Conservation (phyloP, 2,329 filamentous ascomycete species). For the Monilinia laxa region DNA sequence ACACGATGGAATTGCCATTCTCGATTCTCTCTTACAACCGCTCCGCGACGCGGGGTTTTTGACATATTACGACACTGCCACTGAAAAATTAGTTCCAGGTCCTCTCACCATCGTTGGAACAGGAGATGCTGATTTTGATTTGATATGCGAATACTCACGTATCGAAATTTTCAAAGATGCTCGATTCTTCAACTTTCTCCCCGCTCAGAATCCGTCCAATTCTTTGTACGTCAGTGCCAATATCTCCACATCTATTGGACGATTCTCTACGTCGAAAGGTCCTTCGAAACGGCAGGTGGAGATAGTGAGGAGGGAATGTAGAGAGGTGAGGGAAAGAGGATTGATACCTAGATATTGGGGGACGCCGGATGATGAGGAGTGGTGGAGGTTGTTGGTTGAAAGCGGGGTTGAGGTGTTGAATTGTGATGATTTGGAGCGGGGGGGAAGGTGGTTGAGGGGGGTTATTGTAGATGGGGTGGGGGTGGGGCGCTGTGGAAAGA, state of each 20-base stretch:
- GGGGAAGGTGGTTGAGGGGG: not conserved
- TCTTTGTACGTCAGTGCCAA: slow-evolving; percentile 35
- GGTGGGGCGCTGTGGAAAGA: slow-evolving; percentile 1
- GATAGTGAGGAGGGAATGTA: slow-evolving; percentile 33
- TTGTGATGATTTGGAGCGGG: slow-evolving; percentile 41
- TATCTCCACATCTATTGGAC: slow-evolving; percentile 23
- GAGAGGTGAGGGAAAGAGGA: slow-evolving; percentile 42
- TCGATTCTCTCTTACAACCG: slow-evolving; percentile 44
- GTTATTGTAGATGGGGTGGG: slow-evolving; percentile 3
- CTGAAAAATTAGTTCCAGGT: slow-evolving; percentile 32
- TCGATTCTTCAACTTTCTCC: slow-evolving; percentile 39
- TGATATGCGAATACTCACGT: slow-evolving; percentile 38
- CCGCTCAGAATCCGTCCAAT: slow-evolving; percentile 28
- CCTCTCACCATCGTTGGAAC: slow-evolving; percentile 52
- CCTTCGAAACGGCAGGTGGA: slow-evolving; percentile 30
- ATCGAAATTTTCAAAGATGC: slow-evolving; percentile 52
- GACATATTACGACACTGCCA: slow-evolving; percentile 43
- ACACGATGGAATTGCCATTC: slow-evolving; percentile 40
- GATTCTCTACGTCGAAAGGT: slow-evolving; percentile 22
- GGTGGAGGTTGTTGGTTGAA: slow-evolving; percentile 43
- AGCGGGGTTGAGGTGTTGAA: slow-evolving; percentile 46
- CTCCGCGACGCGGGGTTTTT: slow-evolving; percentile 45
- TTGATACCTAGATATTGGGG: slow-evolving; percentile 47
- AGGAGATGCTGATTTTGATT: slow-evolving; percentile 47
- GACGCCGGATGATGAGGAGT: slow-evolving; percentile 42